Conservation (phyloP, 1,139 yeast species). For the Magnusiomyces magnusii region DNA sequence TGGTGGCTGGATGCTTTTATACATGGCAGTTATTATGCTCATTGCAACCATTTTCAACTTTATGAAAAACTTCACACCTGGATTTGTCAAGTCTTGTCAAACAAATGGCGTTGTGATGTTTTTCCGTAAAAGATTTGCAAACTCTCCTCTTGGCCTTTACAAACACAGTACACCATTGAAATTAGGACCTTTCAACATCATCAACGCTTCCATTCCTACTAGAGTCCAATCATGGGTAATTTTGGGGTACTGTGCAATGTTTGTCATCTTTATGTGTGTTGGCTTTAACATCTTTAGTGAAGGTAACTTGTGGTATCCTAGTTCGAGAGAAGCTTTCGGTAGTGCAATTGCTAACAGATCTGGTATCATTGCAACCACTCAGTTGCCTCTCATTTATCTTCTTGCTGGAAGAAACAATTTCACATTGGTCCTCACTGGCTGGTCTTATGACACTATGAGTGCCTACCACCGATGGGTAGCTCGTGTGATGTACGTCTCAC, state of each 20-base stretch:
- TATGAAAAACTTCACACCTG: slow-evolving; percentile 11
- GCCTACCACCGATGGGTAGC: slow-evolving; percentile 57
- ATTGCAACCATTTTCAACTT: slow-evolving; percentile 20
- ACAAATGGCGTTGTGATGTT: slow-evolving; percentile 6
- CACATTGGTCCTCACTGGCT: slow-evolving; percentile 48
- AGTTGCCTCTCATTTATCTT: slow-evolving; percentile 45
- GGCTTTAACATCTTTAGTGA: slow-evolving; percentile 37
- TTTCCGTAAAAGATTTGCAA: slow-evolving; percentile 7
- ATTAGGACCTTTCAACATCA: neutral
- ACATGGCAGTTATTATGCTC: slow-evolving; percentile 22
- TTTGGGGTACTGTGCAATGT: slow-evolving; percentile 38
- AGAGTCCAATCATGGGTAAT: slow-evolving; percentile 48
- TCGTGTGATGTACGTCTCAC: slow-evolving; percentile 44
- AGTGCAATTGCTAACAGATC: slow-evolving; percentile 55
- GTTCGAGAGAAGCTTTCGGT: slow-evolving; percentile 35
- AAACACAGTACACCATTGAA: slow-evolving; percentile 9
- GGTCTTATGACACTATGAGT: slow-evolving; percentile 53
- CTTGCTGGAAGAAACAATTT: slow-evolving; percentile 60
- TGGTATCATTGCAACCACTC: slow-evolving; percentile 38
- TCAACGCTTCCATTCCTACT: slow-evolving; percentile 41
- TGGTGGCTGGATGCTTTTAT: neutral
- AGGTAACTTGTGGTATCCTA: slow-evolving; percentile 29
- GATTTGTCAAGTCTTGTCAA: slow-evolving; percentile 1
- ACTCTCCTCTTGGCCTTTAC: slow-evolving; percentile 11
- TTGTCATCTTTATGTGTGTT: slow-evolving; percentile 35